Conservation (phyloP, 1,284 basidiomycete genomes). For the Moesziomyces sp. region DNA sequence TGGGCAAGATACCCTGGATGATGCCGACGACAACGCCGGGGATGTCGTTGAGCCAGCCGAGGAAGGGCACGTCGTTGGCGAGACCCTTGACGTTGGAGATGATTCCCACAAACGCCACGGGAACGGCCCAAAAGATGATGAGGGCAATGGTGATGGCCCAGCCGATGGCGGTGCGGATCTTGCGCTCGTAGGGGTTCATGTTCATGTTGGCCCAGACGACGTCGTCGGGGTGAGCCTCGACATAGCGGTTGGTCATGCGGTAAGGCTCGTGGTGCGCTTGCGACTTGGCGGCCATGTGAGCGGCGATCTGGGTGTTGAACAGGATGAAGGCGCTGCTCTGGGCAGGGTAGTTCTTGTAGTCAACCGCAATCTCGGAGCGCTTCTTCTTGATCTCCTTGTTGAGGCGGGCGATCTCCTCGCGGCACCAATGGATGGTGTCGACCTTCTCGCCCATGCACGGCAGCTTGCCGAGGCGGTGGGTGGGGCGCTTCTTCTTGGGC, state of each 20-base stretch:
- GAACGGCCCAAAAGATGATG: constrained; percentile 74
- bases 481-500: constrained; percentile 73
- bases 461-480: constrained; percentile 77
- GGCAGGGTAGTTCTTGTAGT: constrained; percentile 73
- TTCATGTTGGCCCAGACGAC: constrained; percentile 89
- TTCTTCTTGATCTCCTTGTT: constrained; percentile 71
- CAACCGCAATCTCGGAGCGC: constrained; percentile 75
- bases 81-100: constrained; percentile 84
- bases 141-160: constrained; percentile 74
- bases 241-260: constrained; percentile 58
- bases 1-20: constrained; percentile 80
- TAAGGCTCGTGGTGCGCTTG: constrained; percentile 60
- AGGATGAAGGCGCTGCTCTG: constrained; percentile 78
- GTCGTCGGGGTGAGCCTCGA: constrained; percentile 71
- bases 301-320: constrained; percentile 89
- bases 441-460: constrained; percentile 78
- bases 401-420: constrained; percentile 73
- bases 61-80: constrained; percentile 76
- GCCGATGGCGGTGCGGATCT: constrained; percentile 72
- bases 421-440: constrained; percentile 87
- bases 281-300: constrained; percentile 53
- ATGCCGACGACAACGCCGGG: constrained; percentile 75
- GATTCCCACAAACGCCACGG: constrained; percentile 79
- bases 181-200: constrained; percentile 88
- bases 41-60: constrained; percentile 83